Evolutionary conservation across 169 alveolate genomes (phyloP).

Genomic region (Perkinsus olseni): DNA sequence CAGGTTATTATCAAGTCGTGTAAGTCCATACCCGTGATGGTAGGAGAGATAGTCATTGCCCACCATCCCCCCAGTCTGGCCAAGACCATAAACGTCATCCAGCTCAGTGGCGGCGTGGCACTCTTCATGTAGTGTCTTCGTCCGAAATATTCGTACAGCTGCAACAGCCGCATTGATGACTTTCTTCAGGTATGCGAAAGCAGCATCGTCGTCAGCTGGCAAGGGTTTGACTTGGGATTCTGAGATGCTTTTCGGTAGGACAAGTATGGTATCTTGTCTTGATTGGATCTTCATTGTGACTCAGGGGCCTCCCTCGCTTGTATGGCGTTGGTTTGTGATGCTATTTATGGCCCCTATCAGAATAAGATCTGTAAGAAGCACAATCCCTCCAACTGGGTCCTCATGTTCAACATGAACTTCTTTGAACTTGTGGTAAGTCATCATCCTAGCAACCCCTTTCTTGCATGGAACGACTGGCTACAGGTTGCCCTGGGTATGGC

Average conservation of each 20-base stretch:
- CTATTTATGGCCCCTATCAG: slow-evolving; percentile 6
- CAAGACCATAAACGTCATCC: background rate
- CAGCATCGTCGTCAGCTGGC: background rate
- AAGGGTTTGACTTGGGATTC: background rate
- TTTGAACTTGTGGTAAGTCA: background rate
- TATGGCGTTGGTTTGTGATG: slow-evolving; percentile 11
- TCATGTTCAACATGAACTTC: slow-evolving; percentile 14
- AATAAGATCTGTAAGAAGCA: background rate
- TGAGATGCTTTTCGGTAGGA: background rate
- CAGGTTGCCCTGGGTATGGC: background rate
- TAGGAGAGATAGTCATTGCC: background rate
- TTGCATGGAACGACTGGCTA: background rate
- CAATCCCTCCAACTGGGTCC: background rate
- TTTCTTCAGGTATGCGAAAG: background rate
- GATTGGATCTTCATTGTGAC: background rate
- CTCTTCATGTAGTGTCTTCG: background rate
- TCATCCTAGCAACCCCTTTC: background rate
- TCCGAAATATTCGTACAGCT: too few species aligned
- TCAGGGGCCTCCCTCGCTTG: background rate
- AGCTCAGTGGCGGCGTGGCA: background rate
- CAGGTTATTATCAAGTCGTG: background rate
- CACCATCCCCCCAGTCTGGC: background rate
- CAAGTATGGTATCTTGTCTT: background rate
- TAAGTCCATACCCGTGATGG: slow-evolving; percentile 4
- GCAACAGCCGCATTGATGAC: too few species aligned